A percentile compares a stretch with the other conserved stretches of the same genome.
Evolutionary conservation across 2,329 filamentous ascomycete species (phyloP).

Genomic region (Aureobasidium pullulans): DNA sequence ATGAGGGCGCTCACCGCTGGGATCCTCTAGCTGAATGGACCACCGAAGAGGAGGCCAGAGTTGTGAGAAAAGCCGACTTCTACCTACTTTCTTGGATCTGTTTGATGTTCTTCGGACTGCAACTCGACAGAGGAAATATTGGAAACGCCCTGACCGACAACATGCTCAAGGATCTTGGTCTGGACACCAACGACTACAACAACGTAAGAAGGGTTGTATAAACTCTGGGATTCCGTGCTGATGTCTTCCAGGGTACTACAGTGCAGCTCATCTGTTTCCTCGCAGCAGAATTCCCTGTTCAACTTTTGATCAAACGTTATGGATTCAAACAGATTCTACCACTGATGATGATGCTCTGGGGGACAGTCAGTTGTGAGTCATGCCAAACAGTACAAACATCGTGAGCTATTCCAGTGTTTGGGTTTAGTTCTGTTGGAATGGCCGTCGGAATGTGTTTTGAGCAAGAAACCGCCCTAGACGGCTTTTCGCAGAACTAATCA

Average conservation of each 20-base stretch:
- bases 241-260: conserved; percentile 16
- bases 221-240: conserved; percentile 21
- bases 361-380: background rate
- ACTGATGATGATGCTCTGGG: conserved; percentile 16
- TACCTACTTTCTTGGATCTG: conserved; percentile 15
- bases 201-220: conserved; percentile 5
- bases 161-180: conserved; percentile 13
- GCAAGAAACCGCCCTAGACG: too few species aligned
- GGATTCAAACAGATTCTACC: conserved; percentile 16
- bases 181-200: conserved; percentile 17
- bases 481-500: too few species aligned
- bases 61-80: conserved; percentile 17
- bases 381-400: too few species aligned
- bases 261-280: conserved; percentile 14
- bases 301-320: conserved; percentile 16
- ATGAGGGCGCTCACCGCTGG: conserved; percentile 9
- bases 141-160: conserved; percentile 17
- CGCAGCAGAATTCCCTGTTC: conserved; percentile 16
- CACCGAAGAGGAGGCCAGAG: conserved; percentile 11
- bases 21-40: conserved; percentile 16
- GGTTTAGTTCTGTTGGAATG: too few species aligned
- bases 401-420: too few species aligned
- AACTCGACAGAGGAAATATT: conserved; percentile 17
- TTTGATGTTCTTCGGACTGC: conserved; percentile 16
- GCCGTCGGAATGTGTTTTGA: too few species aligned